Evolutionary conservation across 108 stramenopile species (phyloP), one percentile per base, ranked within the genome.

Genomic region (Tribonema minus): DNA sequence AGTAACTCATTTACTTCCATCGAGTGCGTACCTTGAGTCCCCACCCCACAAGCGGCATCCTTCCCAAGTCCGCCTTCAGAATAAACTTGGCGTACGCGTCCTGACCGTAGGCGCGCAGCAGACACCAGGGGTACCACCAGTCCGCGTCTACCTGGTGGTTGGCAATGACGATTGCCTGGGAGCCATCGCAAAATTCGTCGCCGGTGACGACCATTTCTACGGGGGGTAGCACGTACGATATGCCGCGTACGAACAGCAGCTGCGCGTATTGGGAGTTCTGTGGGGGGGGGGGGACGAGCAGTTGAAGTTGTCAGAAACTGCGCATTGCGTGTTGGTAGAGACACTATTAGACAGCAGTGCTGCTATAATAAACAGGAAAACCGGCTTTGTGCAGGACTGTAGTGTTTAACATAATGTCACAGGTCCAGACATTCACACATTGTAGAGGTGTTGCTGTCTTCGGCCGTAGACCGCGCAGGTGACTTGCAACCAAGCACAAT

Each of bases 161-260:
- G 12, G 82, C 83, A 37, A 84, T 79, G 27, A 84, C 38, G 35
- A 84, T 77, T 6, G 76, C 82, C 70, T 72, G 81, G 0, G 71
- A 38, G 32, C 61, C 60, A 0, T 54, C 37, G 25, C 68, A 67
- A 25, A 66, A 37, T 61, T 66, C 46, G 37, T 68, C 81, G 34
- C 81, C 81, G 2, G 72, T 74, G 3, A 82, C 64, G 3, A 82
- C 67, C 61, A 82, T 35, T 59, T 74, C 72, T 5, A 37, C 28
- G 20, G 66, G 72, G 7, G 71, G 81, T n/a, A 82, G 32, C 46
- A 82, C 41, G 1, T 41, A 64, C 7, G 63, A 65, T 30, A 74
- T n/a, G 3, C 64, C 81, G 37, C 59, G 58, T 25, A 61, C 64
- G 58, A 46, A 82, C 54, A 82, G 37, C n/a, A 59, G 46, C 63